These are phyloP conservation scores for Diaporthe ilicicola DNA, from an alignment of 2,329 filamentous ascomycete genomes.

Conservation along the genomic window DNA sequence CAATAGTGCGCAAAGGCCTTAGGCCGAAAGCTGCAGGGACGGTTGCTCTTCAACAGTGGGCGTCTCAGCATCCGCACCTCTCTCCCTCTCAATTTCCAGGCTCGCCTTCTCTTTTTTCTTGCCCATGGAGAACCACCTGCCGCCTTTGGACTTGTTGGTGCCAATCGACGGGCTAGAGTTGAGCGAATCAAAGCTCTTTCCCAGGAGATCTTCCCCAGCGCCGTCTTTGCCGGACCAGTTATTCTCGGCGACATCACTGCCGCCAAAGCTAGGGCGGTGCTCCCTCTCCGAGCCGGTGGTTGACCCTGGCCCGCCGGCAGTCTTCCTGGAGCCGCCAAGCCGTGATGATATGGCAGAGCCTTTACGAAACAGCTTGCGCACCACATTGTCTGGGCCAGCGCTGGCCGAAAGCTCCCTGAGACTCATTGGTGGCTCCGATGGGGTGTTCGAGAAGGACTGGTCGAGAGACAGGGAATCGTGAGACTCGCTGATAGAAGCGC, in stretches of 20 bases:
- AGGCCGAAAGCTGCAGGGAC: constrained; percentile 7
- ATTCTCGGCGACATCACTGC: constrained; percentile 52
- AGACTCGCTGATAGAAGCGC: constrained; percentile 52
- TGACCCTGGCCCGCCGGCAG: constrained; percentile 55
- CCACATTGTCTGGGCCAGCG: constrained; percentile 59
- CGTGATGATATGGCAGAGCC: constrained; percentile 69
- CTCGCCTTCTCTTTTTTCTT: constrained; percentile 69
- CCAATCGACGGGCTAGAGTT: constrained; percentile 66
- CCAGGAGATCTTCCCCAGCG: constrained; percentile 57
- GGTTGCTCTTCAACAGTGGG: constrained; percentile 28
- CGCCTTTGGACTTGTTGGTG: constrained; percentile 53
- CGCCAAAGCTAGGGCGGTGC: constrained; percentile 57
- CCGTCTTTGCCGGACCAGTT: constrained; percentile 45
- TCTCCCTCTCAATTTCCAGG: constrained; percentile 58
- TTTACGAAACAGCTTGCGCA: constrained; percentile 72
- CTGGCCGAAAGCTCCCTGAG: constrained; percentile 52
- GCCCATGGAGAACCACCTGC: constrained; percentile 61
- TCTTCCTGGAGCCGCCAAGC: constrained; percentile 60
- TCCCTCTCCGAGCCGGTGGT: constrained; percentile 63
- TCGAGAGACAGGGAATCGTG: constrained; percentile 67
- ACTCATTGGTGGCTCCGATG: constrained; percentile 58
- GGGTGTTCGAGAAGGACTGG: constrained; percentile 62
- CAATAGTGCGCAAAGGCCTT: not conserved
- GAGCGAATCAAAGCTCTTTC: constrained; percentile 64
- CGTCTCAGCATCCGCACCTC: constrained; percentile 28